Conservation (phyloP, 1,139 yeast species). For the Yamadazyma conglobata region DNA sequence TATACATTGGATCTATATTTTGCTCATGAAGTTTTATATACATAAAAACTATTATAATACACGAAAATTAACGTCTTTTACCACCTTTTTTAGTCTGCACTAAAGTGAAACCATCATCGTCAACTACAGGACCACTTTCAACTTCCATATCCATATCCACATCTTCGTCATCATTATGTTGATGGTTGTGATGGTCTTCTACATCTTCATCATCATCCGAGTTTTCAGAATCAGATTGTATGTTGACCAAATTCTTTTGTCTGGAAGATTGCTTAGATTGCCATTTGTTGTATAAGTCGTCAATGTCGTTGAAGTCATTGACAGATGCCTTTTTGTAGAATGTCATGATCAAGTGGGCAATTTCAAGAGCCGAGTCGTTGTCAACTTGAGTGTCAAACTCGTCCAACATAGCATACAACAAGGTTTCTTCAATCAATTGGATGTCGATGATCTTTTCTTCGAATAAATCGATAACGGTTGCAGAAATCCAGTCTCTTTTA, state of each 20-base stretch:
- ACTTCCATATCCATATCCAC: constrained; percentile 30
- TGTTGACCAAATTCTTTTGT: constrained; percentile 27
- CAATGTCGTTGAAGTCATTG: constrained; percentile 53
- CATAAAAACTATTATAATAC: constrained; percentile 11
- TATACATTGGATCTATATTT: constrained; percentile 1
- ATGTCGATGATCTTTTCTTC: constrained; percentile 65
- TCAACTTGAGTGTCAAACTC: constrained; percentile 89
- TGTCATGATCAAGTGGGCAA: constrained; percentile 64
- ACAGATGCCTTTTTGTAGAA: constrained; percentile 62
- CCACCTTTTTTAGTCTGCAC: constrained; percentile 59
- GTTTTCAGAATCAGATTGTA: constrained; percentile 55
- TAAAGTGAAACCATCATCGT: constrained; percentile 90
- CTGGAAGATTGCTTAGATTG: constrained; percentile 45
- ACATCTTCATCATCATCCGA: constrained; percentile 50
- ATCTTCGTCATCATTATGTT: constrained; percentile 22
- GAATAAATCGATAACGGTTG: constrained; percentile 76
- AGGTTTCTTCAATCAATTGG: constrained; percentile 77
- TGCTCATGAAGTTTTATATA: constrained; percentile 33
- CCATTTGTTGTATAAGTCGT: constrained; percentile 58
- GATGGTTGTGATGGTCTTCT: constrained; percentile 35
- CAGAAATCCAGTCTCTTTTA: constrained; percentile 94
- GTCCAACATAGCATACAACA: constrained; percentile 87
- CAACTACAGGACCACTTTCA: constrained; percentile 62
- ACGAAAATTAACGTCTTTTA: constrained; percentile 8
- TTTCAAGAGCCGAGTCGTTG: constrained; percentile 78